Evolutionary conservation across 169 alveolate species (phyloP), one percentile per base, ranked within the genome.

Genomic region (Ichthyophthirius multifiliis): DNA sequence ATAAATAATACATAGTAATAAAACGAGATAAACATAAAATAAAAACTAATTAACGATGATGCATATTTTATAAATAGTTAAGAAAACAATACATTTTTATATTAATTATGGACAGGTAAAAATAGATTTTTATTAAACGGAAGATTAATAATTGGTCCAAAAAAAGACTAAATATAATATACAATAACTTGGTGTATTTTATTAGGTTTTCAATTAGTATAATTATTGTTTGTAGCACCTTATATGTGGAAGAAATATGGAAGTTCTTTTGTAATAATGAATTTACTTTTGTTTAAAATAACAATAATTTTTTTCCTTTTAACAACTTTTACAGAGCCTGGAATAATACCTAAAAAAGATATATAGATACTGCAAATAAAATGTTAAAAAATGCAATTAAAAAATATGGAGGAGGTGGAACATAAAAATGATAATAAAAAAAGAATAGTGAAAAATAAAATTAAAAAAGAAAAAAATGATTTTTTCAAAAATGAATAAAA

Each of bases 321-420:
- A 48, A 79, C 85, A 3, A 55, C 84, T 31, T 77, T 67, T 30
- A 43, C 71, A 10, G 86, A 84, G 37, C 90, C 90, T 35, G 90
- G 90, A 31, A 79, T 84, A 31, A 84, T 84, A n/a, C 90, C 90
- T 34, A 73, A 86, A 39, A 76, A 63, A 43, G 13, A 65, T 35
- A 63, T 78, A 5, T 44, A 44, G 32, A 71, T 44, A 74, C 20
- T 74, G 31, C 15, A 31, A 32, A 71, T 31, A 5, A 20, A 44
- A 31, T 44, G 46, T 31, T n/a, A n/a, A n/a, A n/a, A n/a, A n/a
- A n/a, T n/a, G n/a, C n/a, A n/a, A n/a, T n/a, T n/a, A n/a, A n/a
- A n/a, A n/a, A n/a, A n/a, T n/a, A n/a, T n/a, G n/a, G n/a, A n/a
- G n/a, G n/a, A n/a, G n/a, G n/a, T n/a, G n/a, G n/a, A n/a, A n/a